Evolutionary conservation across 2,329 filamentous ascomycete genomes (phyloP).

Genomic region (Sporothrix pseudoabietina): DNA sequence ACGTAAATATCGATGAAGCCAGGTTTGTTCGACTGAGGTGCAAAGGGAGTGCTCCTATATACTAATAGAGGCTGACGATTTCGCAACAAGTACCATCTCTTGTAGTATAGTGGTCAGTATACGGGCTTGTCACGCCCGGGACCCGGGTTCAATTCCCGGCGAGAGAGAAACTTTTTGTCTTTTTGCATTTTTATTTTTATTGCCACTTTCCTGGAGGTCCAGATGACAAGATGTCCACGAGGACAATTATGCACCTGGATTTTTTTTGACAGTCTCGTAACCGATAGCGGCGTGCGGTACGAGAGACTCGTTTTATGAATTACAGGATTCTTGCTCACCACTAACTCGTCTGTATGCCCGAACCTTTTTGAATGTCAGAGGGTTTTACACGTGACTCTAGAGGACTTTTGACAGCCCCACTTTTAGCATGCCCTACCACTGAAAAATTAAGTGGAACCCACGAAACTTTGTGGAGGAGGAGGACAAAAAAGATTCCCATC

Average conservation of each 20-base stretch:
- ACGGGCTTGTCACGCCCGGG: not conserved
- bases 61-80: not conserved
- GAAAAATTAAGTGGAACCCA: conserved; percentile 22
- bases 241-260: too few relatives aligned
- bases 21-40: not conserved
- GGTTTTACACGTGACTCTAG: not conserved
- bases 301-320: too few relatives aligned
- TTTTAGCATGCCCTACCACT: conserved; percentile 16
- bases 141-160: not conserved
- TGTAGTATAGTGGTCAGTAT: conserved; percentile 34
- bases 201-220: too few relatives aligned
- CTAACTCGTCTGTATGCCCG: too few relatives aligned
- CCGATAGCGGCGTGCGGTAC: too few relatives aligned
- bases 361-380: too few relatives aligned
- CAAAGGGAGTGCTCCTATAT: not conserved
- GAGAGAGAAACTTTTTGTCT: conserved; percentile 16
- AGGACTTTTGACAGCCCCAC: not conserved
- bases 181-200: not conserved
- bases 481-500: conserved; percentile 8
- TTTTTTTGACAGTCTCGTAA: too few relatives aligned
- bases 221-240: too few relatives aligned
- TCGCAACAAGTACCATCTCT: conserved; percentile 27
- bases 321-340: too few relatives aligned
- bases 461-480: conserved; percentile 7
- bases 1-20: not conserved